Conservation (phyloP, 805 yeast species). For the Ogataea philodendri region DNA sequence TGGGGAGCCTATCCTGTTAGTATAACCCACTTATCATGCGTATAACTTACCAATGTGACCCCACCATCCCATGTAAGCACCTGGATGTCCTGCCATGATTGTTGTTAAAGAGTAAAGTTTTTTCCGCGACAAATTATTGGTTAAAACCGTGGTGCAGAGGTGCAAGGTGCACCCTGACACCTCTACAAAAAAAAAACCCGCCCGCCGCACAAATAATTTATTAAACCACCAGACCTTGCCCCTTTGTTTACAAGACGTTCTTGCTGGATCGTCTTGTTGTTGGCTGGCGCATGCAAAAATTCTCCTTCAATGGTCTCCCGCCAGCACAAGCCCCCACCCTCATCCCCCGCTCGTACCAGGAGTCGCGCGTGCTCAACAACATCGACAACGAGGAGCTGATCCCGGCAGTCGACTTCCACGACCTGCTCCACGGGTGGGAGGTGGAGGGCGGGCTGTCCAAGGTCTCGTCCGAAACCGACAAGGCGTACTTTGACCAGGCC, state of each 20-base stretch:
- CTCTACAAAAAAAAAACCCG: too few species aligned
- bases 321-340: conserved; percentile 20
- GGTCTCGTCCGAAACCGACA: conserved; percentile 62
- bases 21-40: conserved; percentile 1
- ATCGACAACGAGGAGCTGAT: conserved; percentile 33
- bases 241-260: too few species aligned
- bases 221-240: too few species aligned
- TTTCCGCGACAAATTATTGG: conserved; percentile 12
- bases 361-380: conserved; percentile 22
- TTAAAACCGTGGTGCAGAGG: conserved; percentile 6
- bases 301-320: conserved; percentile 16
- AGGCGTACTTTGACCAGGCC: conserved; percentile 52
- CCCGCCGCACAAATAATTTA: too few species aligned
- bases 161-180: too few species aligned
- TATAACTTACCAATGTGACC: conserved; percentile 67
- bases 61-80: conserved; percentile 97
- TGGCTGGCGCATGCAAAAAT: conserved; percentile 10
- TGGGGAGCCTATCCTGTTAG: conserved; percentile 49
- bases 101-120: conserved; percentile 10
- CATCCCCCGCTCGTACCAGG: conserved; percentile 18
- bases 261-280: too few species aligned
- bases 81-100: conserved; percentile 66
- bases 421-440: conserved; percentile 17
- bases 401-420: conserved; percentile 25
- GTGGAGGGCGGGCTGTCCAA: conserved; percentile 6